phyloP scores from a whole-genome alignment of 2,329 filamentous ascomycete genomes.

The Cercospora zeina region DNA sequence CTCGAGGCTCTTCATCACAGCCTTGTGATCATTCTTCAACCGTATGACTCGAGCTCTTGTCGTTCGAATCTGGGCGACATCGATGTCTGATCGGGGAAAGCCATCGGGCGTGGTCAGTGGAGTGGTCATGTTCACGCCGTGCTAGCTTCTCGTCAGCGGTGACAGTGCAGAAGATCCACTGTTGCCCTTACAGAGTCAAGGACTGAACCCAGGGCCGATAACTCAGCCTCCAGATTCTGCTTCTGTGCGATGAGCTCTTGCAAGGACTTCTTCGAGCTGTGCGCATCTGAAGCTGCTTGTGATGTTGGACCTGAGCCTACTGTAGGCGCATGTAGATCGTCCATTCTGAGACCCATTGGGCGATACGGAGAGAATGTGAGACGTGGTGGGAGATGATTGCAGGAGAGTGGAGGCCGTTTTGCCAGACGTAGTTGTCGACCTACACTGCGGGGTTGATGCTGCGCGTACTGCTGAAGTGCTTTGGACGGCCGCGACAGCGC shows the following conservation, averaged over 20 bases:
- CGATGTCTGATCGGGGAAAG: constrained; percentile 88
- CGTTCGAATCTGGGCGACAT: constrained; percentile 94
- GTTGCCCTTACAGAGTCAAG: constrained; percentile 72
- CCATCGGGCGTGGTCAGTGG: constrained; percentile 83
- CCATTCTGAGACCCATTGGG: constrained; percentile 58
- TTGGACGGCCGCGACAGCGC: not conserved
- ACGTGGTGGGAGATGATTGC: not conserved
- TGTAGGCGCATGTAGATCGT: constrained; percentile 68
- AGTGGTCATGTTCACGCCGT: constrained; percentile 91
- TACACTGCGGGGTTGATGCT: constrained; percentile 13
- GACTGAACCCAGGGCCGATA: constrained; percentile 79
- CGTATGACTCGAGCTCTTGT: constrained; percentile 86
- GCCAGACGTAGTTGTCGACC: constrained; percentile 14
- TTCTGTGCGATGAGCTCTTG: constrained; percentile 81
- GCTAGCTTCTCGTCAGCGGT: constrained; percentile 57
- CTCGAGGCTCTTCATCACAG: constrained; percentile 80
- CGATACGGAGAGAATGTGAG: not conserved
- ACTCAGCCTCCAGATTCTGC: constrained; percentile 78
- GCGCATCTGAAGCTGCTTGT: constrained; percentile 44
- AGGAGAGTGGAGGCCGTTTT: constrained; percentile 1
- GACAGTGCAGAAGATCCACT: constrained; percentile 14
- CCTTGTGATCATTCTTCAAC: constrained; percentile 90
- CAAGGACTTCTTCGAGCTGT: constrained; percentile 63
- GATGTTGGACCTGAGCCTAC: constrained; percentile 71
- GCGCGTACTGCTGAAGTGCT: not conserved